A percentile compares a stretch with the other conserved stretches of the same genome.
Conservation (phyloP, 208 protist species). For the Trypanosoma vivax region DNA sequence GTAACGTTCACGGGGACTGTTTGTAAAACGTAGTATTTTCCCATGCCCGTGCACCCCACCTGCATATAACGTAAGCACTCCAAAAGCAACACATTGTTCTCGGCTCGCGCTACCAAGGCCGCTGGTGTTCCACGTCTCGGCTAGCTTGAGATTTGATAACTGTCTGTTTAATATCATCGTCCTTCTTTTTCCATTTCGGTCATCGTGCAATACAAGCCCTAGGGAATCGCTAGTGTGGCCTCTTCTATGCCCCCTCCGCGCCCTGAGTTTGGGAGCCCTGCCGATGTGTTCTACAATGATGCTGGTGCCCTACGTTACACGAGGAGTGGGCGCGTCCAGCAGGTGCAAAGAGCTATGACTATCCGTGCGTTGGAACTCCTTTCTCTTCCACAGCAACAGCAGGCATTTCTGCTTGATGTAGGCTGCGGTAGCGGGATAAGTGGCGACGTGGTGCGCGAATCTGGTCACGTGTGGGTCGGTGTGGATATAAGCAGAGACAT, state of each 20-base stretch:
- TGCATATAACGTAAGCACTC: too few relatives aligned
- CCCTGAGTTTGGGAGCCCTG: slow-evolving; percentile 90
- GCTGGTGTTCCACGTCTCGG: too few relatives aligned
- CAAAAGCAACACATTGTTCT: too few relatives aligned
- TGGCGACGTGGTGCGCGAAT: slow-evolving; percentile 91
- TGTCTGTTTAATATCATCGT: too few relatives aligned
- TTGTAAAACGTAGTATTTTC: too few relatives aligned
- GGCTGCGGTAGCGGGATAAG: slow-evolving; percentile 98
- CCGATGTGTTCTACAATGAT: slow-evolving; percentile 96
- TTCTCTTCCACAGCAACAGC: slow-evolving; percentile 46
- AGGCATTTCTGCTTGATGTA: slow-evolving; percentile 95
- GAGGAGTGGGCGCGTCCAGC: slow-evolving; percentile 92
- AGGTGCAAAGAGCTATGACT: slow-evolving; percentile 97
- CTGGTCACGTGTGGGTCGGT: slow-evolving; percentile 96
- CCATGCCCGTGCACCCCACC: too few relatives aligned
- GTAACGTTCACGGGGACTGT: too few relatives aligned
- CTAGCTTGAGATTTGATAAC: too few relatives aligned
- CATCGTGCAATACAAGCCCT: too few relatives aligned
- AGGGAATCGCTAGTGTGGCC: too few relatives aligned
- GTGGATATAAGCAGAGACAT: slow-evolving; percentile 95
- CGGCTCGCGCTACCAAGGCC: too few relatives aligned
- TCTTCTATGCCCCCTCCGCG: slow-evolving; percentile 74
- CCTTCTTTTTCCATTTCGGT: too few relatives aligned
- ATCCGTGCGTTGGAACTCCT: slow-evolving; percentile 97
- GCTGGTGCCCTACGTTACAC: slow-evolving; percentile 93